A percentile compares a stretch with the other conserved stretches of the same genome.
Conservation (phyloP, 371 early-diverging fungal species). For the Mucor lusitanicus region DNA sequence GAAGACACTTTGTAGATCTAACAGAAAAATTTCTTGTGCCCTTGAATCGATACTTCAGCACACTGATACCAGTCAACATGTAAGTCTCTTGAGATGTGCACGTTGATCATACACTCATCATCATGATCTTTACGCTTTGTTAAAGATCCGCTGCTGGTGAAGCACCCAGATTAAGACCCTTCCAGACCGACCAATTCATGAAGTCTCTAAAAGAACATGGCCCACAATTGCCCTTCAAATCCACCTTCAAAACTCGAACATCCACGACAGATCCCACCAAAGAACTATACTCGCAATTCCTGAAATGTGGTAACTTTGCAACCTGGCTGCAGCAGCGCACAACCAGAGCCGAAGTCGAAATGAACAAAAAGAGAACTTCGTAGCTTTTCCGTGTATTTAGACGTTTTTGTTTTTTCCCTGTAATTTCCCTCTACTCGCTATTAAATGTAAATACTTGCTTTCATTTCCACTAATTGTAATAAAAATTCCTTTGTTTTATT, state of each 20-base stretch:
- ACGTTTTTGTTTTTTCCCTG: background rate
- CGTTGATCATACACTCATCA: background rate
- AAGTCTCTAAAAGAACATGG: constrained; percentile 58
- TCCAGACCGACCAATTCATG: constrained; percentile 56
- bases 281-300: constrained; percentile 85
- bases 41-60: constrained; percentile 90
- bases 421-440: background rate
- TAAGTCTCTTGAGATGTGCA: constrained; percentile 27
- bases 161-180: constrained; percentile 49
- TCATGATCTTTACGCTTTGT: background rate
- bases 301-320: constrained; percentile 94
- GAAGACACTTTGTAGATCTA: constrained; percentile 91
- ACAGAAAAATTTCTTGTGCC: constrained; percentile 94
- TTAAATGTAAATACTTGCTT: constrained; percentile 1
- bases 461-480: background rate
- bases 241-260: constrained; percentile 52
- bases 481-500: background rate
- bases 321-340: constrained; percentile 91
- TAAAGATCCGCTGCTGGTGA: constrained; percentile 18
- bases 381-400: background rate
- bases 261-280: constrained; percentile 45
- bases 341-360: constrained; percentile 57
- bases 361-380: background rate
- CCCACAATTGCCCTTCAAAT: constrained; percentile 54
- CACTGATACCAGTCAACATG: constrained; percentile 71